These are phyloP conservation scores for Dendrocalamus sinicus DNA, from an alignment of 176 grass and related monocot genomes.

Conservation along the genomic window DNA sequence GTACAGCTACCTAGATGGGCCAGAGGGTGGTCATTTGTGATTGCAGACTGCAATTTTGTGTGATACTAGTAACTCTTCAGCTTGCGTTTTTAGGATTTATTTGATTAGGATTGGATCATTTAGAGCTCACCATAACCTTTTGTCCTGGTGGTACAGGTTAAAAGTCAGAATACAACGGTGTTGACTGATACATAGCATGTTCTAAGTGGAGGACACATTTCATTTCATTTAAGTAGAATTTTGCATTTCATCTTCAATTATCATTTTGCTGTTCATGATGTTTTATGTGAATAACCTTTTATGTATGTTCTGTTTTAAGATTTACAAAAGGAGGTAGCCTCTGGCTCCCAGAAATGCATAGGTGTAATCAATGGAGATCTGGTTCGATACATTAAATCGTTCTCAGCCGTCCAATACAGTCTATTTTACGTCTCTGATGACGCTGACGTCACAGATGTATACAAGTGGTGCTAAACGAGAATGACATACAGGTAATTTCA, in stretches of 20 bases:
- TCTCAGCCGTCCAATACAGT: too few relatives aligned
- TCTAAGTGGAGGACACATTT: neutral
- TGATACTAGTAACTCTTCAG: neutral
- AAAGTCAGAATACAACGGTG: neutral
- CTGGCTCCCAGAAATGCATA: constrained; percentile 10
- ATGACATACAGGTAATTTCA: too few relatives aligned
- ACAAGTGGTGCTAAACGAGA: too few relatives aligned
- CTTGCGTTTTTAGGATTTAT: neutral
- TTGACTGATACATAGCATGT: constrained; percentile 12
- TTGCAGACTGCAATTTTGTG: neutral
- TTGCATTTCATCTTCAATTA: neutral
- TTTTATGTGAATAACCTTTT: neutral
- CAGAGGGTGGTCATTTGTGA: constrained; percentile 3
- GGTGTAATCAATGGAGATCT: too few relatives aligned
- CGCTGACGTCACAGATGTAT: too few relatives aligned
- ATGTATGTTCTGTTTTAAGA: neutral
- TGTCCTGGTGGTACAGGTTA: neutral
- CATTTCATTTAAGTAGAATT: neutral
- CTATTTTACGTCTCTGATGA: too few relatives aligned
- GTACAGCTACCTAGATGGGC: neutral
- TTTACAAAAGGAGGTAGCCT: neutral
- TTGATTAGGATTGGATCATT: constrained; percentile 11
- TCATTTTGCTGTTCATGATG: constrained; percentile 12
- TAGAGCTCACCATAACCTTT: neutral
- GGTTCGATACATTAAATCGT: too few relatives aligned